Percentiles rank a stretch among this genome's conserved stretches.
These are phyloP conservation scores for Macrophomina tecta DNA, from an alignment of 2,329 filamentous ascomycete species.

Conservation along the genomic window DNA sequence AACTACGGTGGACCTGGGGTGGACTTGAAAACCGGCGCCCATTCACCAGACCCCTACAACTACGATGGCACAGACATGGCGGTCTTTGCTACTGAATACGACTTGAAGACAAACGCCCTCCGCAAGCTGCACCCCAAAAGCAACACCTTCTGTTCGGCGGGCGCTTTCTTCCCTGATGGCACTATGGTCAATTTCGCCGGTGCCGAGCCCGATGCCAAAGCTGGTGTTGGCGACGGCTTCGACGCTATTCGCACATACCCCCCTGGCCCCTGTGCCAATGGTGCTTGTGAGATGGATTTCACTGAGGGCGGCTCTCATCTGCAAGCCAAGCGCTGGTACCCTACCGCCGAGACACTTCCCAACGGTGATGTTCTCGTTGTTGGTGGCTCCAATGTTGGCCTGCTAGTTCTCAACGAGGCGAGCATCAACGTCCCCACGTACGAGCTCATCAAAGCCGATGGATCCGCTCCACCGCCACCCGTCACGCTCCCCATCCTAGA, in stretches of 20 bases:
- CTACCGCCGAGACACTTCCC: conserved; percentile 14
- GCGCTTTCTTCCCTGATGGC: conserved; percentile 30
- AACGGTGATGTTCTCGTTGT: conserved; percentile 23
- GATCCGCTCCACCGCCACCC: not conserved
- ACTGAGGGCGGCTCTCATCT: not conserved
- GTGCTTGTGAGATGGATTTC: conserved; percentile 26
- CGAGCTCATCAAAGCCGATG: conserved; percentile 15
- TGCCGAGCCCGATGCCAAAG: conserved; percentile 29
- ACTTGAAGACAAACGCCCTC: conserved; percentile 27
- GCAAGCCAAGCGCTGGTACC: conserved; percentile 24
- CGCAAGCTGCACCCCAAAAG: conserved; percentile 29
- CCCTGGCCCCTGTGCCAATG: conserved; percentile 27
- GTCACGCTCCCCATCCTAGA: conserved; percentile 26
- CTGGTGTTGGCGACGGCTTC: conserved; percentile 28
- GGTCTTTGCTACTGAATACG: conserved; percentile 30
- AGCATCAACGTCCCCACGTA: conserved; percentile 28
- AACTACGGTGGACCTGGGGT: conserved; percentile 31
- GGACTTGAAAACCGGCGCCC: conserved; percentile 28
- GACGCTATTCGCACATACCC: conserved; percentile 29
- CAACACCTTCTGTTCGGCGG: conserved; percentile 31
- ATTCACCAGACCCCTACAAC: conserved; percentile 26
- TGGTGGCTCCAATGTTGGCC: conserved; percentile 18
- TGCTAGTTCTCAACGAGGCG: conserved; percentile 23
- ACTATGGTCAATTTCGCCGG: conserved; percentile 30
- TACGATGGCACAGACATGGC: conserved; percentile 26